A percentile compares a stretch with the other conserved stretches of the same genome.
These are phyloP conservation scores for Cladosporium sp. DNA, from an alignment of 2,329 filamentous ascomycete genomes.

Conservation along the genomic window DNA sequence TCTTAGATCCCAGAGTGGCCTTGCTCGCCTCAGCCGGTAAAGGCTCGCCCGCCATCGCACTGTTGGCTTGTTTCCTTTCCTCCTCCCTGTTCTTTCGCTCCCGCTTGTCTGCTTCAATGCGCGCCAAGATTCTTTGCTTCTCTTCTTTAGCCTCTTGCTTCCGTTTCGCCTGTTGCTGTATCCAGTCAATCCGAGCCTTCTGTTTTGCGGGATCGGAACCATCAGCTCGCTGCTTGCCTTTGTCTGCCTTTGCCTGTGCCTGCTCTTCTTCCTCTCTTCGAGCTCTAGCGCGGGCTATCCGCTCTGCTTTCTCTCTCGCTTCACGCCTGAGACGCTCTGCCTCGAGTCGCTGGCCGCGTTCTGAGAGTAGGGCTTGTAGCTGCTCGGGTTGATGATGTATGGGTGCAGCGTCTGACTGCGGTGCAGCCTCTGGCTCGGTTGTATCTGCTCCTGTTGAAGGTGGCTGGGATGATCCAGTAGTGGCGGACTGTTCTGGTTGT, in stretches of 20 bases:
- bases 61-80: conserved; percentile 29
- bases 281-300: conserved; percentile 33
- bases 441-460: not conserved
- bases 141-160: conserved; percentile 64
- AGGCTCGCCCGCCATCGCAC: conserved; percentile 5
- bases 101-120: conserved; percentile 71
- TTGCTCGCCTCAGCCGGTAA: conserved; percentile 2
- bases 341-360: conserved; percentile 47
- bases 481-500: not conserved
- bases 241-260: conserved; percentile 22
- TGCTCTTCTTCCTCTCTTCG: conserved; percentile 33
- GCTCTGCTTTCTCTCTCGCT: conserved; percentile 46
- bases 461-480: not conserved
- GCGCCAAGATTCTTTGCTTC: conserved; percentile 64
- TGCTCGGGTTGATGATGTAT: conserved; percentile 8
- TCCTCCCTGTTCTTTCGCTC: conserved; percentile 58
- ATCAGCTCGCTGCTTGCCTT: conserved; percentile 26
- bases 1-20: conserved; percentile 3
- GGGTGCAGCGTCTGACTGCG: not conserved
- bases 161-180: conserved; percentile 50
- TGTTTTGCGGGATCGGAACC: conserved; percentile 34
- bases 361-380: conserved; percentile 42
- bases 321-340: conserved; percentile 37
- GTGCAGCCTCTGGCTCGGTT: not conserved
- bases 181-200: conserved; percentile 31